Evolutionary conservation across 768 basidiomycete species (phyloP).

Genomic region (Rhodosporidiobolus sp.): DNA sequence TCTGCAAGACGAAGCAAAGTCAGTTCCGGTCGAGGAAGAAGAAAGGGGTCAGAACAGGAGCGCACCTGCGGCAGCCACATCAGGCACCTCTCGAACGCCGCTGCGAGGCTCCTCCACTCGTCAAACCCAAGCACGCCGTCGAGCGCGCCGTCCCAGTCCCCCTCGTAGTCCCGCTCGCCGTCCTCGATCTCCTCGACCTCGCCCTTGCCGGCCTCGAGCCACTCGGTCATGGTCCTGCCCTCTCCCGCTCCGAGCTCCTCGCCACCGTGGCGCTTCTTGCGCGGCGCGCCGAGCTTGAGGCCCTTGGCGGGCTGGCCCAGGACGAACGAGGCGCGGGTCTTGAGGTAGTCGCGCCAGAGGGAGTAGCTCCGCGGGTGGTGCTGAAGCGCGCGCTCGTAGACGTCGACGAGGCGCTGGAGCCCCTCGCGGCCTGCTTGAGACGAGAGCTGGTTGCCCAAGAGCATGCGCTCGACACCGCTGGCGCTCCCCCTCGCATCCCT

Average conservation of each 20-base stretch:
- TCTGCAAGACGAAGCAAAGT: slow-evolving; percentile 52
- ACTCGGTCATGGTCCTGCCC: slow-evolving; percentile 35
- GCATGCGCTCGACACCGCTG: slow-evolving; percentile 51
- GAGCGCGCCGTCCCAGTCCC: slow-evolving; percentile 71
- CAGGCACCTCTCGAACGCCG: slow-evolving; percentile 84
- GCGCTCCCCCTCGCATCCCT: slow-evolving; percentile 40
- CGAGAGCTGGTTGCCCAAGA: slow-evolving; percentile 72
- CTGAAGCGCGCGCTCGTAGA: slow-evolving; percentile 87
- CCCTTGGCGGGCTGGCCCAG: slow-evolving; percentile 58
- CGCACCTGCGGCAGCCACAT: slow-evolving; percentile 90
- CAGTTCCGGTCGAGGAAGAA: slow-evolving; percentile 8
- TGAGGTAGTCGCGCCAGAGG: slow-evolving; percentile 89
- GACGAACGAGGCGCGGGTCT: slow-evolving; percentile 77
- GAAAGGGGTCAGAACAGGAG: slow-evolving; percentile 10
- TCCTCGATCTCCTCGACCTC: slow-evolving; percentile 47
- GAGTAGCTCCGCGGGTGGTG: slow-evolving; percentile 90
- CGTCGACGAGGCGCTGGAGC: slow-evolving; percentile 77
- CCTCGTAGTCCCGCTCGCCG: slow-evolving; percentile 37
- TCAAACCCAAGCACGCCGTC: slow-evolving; percentile 90
- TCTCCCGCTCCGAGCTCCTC: slow-evolving; percentile 55
- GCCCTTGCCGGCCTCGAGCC: slow-evolving; percentile 38
- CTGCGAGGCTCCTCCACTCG: slow-evolving; percentile 87
- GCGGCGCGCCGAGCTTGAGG: slow-evolving; percentile 74
- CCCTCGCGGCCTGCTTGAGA: slow-evolving; percentile 68
- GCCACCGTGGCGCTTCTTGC: slow-evolving; percentile 70